phyloP scores from a whole-genome alignment of 257 asterid species.

The Solanum dulcamara region DNA sequence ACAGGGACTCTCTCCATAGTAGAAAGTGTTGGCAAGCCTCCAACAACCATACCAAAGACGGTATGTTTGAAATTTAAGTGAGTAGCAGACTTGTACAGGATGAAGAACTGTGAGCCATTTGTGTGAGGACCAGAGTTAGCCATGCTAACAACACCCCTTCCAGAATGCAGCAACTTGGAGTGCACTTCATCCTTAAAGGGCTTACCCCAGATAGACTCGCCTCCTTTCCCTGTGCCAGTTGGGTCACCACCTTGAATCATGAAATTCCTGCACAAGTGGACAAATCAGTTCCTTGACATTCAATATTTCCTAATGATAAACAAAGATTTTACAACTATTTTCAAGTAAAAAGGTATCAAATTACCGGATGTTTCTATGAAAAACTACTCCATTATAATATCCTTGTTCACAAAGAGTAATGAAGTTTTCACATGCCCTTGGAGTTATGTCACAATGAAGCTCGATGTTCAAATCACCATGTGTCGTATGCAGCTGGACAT shows the following conservation, averaged over 20 bases:
- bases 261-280: slow-evolving; percentile 53
- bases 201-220: slow-evolving; percentile 94
- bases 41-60: slow-evolving; percentile 87
- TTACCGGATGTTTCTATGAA: slow-evolving; percentile 89
- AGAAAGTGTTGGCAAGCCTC: slow-evolving; percentile 80
- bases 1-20: slow-evolving; percentile 81
- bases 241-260: slow-evolving; percentile 99
- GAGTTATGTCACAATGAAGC: slow-evolving; percentile 91
- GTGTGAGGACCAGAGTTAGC: slow-evolving; percentile 95
- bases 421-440: slow-evolving; percentile 90
- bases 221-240: slow-evolving; percentile 93
- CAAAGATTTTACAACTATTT: not conserved
- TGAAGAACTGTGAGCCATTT: slow-evolving; percentile 93
- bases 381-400: slow-evolving; percentile 76
- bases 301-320: not conserved
- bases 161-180: slow-evolving; percentile 89
- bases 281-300: not conserved
- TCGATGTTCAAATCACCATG: slow-evolving; percentile 96
- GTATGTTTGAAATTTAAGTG: slow-evolving; percentile 89
- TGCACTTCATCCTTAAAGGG: slow-evolving; percentile 88
- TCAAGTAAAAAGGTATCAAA: not conserved
- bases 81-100: slow-evolving; percentile 93
- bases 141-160: slow-evolving; percentile 98
- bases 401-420: slow-evolving; percentile 80
- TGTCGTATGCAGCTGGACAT: slow-evolving; percentile 74